phyloP scores from a whole-genome alignment of 129 eudicot species.

The Heracleum sosnowskyi region DNA sequence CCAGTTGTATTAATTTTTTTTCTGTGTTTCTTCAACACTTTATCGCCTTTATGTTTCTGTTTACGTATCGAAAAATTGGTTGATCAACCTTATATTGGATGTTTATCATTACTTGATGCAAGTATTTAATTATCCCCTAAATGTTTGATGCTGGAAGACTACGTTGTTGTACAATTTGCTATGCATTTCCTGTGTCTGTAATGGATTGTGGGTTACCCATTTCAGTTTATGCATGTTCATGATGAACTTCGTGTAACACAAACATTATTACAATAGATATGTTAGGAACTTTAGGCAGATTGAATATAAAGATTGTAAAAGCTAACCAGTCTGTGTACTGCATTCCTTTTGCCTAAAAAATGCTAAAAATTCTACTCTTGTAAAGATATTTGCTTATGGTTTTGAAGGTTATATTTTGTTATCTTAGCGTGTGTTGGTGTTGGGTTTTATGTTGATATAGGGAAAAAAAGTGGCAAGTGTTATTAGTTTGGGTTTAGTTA shows the following conservation, averaged over 20 bases:
- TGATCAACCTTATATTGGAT: not conserved
- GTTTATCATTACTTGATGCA: not conserved
- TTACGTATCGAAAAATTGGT: not conserved
- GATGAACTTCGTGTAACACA: not conserved
- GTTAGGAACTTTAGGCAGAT: not conserved
- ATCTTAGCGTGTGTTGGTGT: not conserved
- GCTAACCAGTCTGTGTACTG: not conserved
- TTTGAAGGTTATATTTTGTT: not conserved
- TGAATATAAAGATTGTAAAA: not conserved
- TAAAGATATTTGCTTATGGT: not conserved
- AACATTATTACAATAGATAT: not conserved
- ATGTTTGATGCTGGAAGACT: not conserved
- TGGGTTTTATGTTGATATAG: not conserved
- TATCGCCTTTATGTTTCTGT: not conserved
- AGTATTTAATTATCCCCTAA: not conserved
- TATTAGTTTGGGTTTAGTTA: not conserved
- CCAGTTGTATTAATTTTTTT: not conserved
- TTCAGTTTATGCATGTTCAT: not conserved
- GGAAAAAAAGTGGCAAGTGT: not conserved
- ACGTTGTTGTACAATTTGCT: not conserved
- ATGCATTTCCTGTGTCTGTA: not conserved
- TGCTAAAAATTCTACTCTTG: not conserved
- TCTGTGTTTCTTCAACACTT: not conserved
- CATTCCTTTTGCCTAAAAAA: not conserved
- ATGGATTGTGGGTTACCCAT: not conserved